These are phyloP conservation scores for Aegilops sharonensis DNA, from an alignment of 176 grass and related monocot species.

Conservation along the genomic window DNA sequence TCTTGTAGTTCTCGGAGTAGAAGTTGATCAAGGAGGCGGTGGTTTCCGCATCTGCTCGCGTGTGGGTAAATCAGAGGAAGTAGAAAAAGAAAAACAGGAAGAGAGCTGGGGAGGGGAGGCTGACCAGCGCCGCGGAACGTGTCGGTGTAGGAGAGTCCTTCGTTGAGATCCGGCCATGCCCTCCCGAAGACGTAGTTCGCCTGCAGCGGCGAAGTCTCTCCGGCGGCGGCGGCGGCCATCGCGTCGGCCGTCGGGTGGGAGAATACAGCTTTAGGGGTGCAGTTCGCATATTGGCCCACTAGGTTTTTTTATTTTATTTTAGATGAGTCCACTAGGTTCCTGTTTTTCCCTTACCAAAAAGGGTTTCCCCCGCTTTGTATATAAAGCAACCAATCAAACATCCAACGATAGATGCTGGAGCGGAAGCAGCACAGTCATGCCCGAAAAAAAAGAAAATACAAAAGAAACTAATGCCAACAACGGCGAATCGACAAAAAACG, in stretches of 20 bases:
- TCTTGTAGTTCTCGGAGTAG: constrained; percentile 73
- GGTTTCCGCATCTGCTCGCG: constrained; percentile 24
- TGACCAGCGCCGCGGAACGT: constrained; percentile 53
- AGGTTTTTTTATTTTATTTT: neutral
- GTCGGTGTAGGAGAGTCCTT: constrained; percentile 77
- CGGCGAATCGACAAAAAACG: no score
- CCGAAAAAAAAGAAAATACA: no score
- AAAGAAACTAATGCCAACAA: no score
- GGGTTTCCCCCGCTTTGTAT: no score
- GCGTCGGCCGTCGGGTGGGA: neutral
- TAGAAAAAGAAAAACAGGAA: neutral
- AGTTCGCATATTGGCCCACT: constrained; percentile 3
- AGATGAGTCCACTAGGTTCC: neutral
- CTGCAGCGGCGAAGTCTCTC: neutral
- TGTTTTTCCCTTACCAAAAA: neutral
- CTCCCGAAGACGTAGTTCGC: constrained; percentile 60
- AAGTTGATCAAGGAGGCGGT: constrained; percentile 60
- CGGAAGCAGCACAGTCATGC: no score
- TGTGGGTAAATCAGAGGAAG: constrained; percentile 19
- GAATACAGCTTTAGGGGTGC: neutral
- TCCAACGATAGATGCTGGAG: no score
- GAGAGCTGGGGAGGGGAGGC: neutral
- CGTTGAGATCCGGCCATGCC: constrained; percentile 82
- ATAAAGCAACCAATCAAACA: neutral
- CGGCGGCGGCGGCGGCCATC: constrained; percentile 34